Conservation (phyloP, 192 early-diverging fungal genomes). For the Spizellomyces sp. region DNA sequence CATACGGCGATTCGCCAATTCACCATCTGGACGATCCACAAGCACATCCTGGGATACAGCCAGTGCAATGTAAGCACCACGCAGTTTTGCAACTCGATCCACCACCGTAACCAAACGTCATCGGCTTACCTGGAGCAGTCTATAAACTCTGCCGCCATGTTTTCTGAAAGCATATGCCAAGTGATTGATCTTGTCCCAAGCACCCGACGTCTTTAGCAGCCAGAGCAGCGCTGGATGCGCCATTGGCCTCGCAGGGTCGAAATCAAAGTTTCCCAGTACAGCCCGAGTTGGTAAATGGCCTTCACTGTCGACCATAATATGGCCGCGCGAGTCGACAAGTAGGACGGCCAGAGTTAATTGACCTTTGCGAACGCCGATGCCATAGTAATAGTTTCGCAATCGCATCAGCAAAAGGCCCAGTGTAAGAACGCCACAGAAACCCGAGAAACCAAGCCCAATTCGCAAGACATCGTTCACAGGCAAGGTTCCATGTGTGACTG, state of each 20-base stretch:
- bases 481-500: conserved; percentile 8
- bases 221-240: conserved; percentile 25
- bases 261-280: conserved; percentile 17
- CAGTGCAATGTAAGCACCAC: no score
- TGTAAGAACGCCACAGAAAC: conserved; percentile 14
- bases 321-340: conserved; percentile 10
- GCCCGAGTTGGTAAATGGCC: conserved; percentile 9
- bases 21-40: not conserved
- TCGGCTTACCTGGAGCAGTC: not conserved
- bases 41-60: not conserved
- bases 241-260: conserved; percentile 3
- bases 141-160: not conserved
- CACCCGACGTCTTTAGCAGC: conserved; percentile 9
- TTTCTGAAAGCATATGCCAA: conserved; percentile 6
- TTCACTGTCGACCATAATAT: conserved; percentile 6
- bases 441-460: conserved; percentile 11
- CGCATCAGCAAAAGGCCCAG: conserved; percentile 1
- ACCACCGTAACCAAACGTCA: no score
- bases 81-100: no score
- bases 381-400: conserved; percentile 8
- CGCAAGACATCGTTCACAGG: conserved; percentile 5
- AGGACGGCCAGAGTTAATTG: conserved; percentile 1
- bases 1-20: conserved; percentile 1
- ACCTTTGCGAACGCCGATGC: conserved; percentile 6
- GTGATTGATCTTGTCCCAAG: conserved; percentile 3